Base-by-base conservation (phyloP, 2,329 filamentous ascomycete genomes). In the Penicillium freii region DNA sequence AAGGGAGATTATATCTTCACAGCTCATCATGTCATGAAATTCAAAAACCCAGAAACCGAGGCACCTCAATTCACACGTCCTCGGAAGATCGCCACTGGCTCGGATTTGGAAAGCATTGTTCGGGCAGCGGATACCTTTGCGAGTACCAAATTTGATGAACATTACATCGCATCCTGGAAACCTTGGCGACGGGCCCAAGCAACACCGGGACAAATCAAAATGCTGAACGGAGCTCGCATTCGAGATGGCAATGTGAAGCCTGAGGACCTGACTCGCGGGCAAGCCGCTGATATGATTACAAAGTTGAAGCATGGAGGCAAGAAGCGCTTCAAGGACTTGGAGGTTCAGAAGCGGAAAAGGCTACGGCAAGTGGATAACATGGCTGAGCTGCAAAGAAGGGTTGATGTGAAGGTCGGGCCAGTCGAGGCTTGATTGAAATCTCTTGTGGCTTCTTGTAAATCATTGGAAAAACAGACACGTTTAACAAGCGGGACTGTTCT, bases 241-340 rank as follows among this genome's bases (percentile, higher is more conserved):
- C 62, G 66, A 7, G 44, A 66, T 10, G 62, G 58, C 23, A 55
- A 51, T 23, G 60, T 68, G 9, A 46, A 36, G 3, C 31, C 53
- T 4, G 54, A 44, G 25, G 81, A 86, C 29, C 67, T 96, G 57
- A 92, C 84, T 15, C 94, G 92, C 69, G 93, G 93, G 8, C 86
- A 85, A 70, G 92, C 92, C 5, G 83, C 83, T 5, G 92, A 97
- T 71, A 92, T 96, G 88, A 96, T 97, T 62, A 95, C 91, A 8
- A 95, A 96, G 74, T 71, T 96, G 60, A 93, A 88, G 72, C 89
- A 94, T 70, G 93, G 93, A 0, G 91, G 90, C 1, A 80, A 84
- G 79, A 73, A 89, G 75, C 61, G 84, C 77, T 77, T 91, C 83
- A 70, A 77, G 80, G 27, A 79, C 68, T 34, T 75, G 84, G 56